A percentile compares a stretch with the other conserved stretches of the same genome.
Evolutionary conservation across 2,329 filamentous ascomycete species (phyloP).

Genomic region (Verticillium isaacii): DNA sequence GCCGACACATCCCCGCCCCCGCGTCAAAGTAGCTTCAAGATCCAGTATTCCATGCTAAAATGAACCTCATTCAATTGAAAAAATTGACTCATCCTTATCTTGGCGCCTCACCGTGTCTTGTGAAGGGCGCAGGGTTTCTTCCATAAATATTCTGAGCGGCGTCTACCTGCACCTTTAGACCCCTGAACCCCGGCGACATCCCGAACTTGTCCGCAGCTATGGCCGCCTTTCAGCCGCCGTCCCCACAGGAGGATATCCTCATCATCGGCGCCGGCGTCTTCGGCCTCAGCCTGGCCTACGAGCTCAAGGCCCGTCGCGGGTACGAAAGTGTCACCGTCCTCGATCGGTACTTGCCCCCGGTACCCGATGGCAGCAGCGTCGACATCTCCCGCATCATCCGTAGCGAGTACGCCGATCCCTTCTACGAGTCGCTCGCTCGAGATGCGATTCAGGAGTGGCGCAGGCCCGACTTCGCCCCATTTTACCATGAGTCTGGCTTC

Average conservation of each 20-base stretch:
- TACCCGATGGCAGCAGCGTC: constrained; percentile 31
- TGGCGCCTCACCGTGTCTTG: not conserved
- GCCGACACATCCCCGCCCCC: not conserved
- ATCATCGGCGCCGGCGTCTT: constrained; percentile 26
- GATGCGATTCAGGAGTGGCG: constrained; percentile 22
- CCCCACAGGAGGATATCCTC: constrained; percentile 16
- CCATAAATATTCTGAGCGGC: not conserved
- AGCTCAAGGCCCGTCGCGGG: constrained; percentile 17
- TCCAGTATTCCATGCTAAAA: not conserved
- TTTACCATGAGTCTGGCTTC: constrained; percentile 26
- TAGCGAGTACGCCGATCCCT: constrained; percentile 58
- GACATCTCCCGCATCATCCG: constrained; percentile 36
- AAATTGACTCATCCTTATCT: not conserved
- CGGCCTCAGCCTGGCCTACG: constrained; percentile 21
- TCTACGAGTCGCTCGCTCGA: constrained; percentile 50
- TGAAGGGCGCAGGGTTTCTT: not conserved
- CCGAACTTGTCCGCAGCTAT: not conserved
- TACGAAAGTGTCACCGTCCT: constrained; percentile 29
- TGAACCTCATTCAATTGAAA: not conserved
- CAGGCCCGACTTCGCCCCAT: constrained; percentile 16
- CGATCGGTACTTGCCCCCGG: constrained; percentile 28
- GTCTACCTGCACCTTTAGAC: not conserved
- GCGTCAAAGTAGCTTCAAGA: not conserved
- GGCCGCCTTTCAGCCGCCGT: not conserved
- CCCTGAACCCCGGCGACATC: not conserved